phyloP scores from a whole-genome alignment of 2,329 filamentous ascomycete species.

The Cadophora malorum region DNA sequence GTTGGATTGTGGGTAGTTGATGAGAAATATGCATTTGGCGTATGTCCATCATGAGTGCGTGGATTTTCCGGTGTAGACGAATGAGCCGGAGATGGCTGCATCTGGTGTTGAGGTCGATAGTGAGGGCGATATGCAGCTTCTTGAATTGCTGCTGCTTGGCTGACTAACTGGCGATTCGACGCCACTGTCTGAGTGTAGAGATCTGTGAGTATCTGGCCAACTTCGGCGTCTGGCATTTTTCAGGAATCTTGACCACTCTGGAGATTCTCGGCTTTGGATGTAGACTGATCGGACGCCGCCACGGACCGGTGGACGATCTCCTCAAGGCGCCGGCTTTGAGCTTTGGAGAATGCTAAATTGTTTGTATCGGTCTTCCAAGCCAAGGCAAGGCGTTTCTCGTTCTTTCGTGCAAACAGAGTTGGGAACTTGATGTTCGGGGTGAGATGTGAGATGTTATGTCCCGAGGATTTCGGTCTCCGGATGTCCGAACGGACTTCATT shows the following conservation, averaged over 20 bases:
- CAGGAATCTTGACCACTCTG: background rate
- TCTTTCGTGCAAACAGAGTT: background rate
- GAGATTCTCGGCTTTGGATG: background rate
- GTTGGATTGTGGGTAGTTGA: background rate
- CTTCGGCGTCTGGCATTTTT: constrained; percentile 25
- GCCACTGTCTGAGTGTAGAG: constrained; percentile 13
- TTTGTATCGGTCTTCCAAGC: too few species aligned
- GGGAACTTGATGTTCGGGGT: background rate
- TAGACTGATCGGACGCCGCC: background rate
- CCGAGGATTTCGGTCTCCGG: background rate
- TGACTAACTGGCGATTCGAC: background rate
- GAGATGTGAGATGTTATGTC: constrained; percentile 2
- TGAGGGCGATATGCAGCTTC: background rate
- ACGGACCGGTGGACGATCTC: background rate
- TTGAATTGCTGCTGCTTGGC: background rate
- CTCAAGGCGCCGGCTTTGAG: background rate
- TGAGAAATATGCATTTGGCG: background rate
- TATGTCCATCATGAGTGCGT: background rate
- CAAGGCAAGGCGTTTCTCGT: background rate
- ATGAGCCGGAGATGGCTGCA: background rate
- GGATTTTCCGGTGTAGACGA: background rate
- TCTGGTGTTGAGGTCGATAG: background rate
- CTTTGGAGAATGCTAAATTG: background rate
- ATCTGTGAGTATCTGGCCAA: constrained; percentile 25
- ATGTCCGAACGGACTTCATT: background rate